Evolutionary conservation across 2,329 filamentous ascomycete species (phyloP).

Genomic region (Hirsutella thompsonii): DNA sequence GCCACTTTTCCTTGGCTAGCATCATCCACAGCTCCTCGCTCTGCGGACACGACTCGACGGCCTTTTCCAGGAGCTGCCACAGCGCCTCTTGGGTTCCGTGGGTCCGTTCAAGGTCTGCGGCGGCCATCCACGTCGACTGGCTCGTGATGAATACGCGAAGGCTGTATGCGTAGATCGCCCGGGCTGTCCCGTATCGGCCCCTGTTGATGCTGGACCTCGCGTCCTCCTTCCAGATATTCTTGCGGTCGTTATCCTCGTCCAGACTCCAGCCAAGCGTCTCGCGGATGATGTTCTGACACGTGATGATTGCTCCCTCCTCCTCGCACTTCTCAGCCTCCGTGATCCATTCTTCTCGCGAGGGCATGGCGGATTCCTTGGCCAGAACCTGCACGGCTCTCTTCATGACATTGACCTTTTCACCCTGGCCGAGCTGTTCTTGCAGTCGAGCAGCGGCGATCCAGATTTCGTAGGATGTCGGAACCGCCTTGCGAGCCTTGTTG

Average conservation of each 20-base stretch:
- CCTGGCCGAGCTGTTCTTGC: slow-evolving; percentile 76
- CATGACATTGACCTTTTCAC: slow-evolving; percentile 79
- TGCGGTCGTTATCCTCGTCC: slow-evolving; percentile 92
- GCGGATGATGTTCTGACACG: slow-evolving; percentile 78
- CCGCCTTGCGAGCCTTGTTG: slow-evolving; percentile 86
- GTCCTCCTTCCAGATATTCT: slow-evolving; percentile 93
- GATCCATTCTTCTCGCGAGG: slow-evolving; percentile 96
- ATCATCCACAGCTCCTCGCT: slow-evolving; percentile 92
- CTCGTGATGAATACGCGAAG: slow-evolving; percentile 82
- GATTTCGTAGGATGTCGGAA: slow-evolving; percentile 86
- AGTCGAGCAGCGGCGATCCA: slow-evolving; percentile 91
- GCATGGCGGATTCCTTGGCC: slow-evolving; percentile 86
- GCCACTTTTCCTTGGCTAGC: slow-evolving; percentile 89
- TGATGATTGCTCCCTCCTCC: slow-evolving; percentile 75
- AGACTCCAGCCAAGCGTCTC: slow-evolving; percentile 88
- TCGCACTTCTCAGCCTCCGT: slow-evolving; percentile 89
- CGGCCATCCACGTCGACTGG: slow-evolving; percentile 79
- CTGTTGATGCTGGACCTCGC: slow-evolving; percentile 69
- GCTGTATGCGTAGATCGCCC: slow-evolving; percentile 87
- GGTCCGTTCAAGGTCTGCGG: slow-evolving; percentile 80
- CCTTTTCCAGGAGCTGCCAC: slow-evolving; percentile 79
- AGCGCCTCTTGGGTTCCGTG: slow-evolving; percentile 76
- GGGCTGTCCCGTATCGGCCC: slow-evolving; percentile 77
- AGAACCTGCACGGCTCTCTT: slow-evolving; percentile 82
- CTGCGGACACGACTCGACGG: slow-evolving; percentile 83